Conservation (phyloP, 805 yeast species). For the Crinitomyces ghanaensis region DNA sequence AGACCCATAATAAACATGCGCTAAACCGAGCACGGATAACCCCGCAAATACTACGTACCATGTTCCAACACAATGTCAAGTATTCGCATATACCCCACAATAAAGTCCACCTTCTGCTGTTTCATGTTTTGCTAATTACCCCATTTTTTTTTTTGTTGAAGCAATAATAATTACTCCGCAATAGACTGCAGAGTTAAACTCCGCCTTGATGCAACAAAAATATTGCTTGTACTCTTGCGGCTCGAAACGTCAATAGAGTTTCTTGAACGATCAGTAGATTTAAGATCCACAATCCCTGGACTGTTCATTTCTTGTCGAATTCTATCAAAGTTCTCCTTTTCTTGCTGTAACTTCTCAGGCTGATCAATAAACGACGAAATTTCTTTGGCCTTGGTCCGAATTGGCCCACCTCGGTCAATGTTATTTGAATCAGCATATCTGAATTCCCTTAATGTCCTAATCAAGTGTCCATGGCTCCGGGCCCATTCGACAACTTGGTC, state of each 20-base stretch:
- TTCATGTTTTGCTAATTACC: conserved; percentile 2
- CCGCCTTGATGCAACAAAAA: too few species aligned
- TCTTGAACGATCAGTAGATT: conserved; percentile 1
- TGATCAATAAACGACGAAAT: conserved; percentile 19
- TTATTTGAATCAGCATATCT: conserved; percentile 48
- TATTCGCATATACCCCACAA: too few species aligned
- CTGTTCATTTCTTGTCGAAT: conserved; percentile 21
- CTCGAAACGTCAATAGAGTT: too few species aligned
- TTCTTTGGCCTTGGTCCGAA: conserved; percentile 22
- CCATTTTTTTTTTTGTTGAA: too few species aligned
- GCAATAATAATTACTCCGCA: too few species aligned
- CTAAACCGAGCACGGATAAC: too few species aligned
- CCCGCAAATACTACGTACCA: too few species aligned
- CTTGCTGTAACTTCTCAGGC: conserved; percentile 19
- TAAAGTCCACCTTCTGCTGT: conserved; percentile 3
- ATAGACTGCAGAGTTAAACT: too few species aligned
- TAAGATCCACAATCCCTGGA: conserved; percentile 18
- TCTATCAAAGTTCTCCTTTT: conserved; percentile 18
- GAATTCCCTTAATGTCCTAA: conserved; percentile 84
- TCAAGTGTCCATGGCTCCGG: conserved; percentile 69
- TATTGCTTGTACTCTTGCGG: too few species aligned
- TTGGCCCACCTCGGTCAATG: conserved; percentile 24
- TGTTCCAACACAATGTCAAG: too few species aligned
- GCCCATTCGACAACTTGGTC: conserved; percentile 87
- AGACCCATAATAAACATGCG: too few species aligned